phyloP scores from a whole-genome alignment of 2,329 filamentous ascomycete genomes.

The Aphanocladium album region DNA sequence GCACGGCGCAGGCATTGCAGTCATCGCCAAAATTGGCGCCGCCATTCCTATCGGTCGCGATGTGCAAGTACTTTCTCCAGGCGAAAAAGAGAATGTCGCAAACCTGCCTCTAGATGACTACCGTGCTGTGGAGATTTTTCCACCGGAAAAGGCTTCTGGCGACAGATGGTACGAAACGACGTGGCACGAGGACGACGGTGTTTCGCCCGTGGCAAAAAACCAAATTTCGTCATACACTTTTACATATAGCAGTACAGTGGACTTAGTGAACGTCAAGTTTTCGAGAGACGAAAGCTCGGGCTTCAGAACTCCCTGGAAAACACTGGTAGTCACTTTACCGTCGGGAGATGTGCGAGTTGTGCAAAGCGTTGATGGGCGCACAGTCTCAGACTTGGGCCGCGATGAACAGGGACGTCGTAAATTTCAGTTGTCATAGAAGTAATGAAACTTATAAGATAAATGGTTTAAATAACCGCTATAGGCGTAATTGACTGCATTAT shows the following conservation, averaged over 20 bases:
- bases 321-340: slow-evolving; percentile 27
- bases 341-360: slow-evolving; percentile 25
- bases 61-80: slow-evolving; percentile 31
- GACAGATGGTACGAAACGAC: slow-evolving; percentile 24
- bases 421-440: slow-evolving; percentile 15
- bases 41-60: slow-evolving; percentile 35
- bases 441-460: no score
- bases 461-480: no score
- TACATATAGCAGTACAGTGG: slow-evolving; percentile 19
- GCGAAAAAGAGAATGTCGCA: slow-evolving; percentile 33
- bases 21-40: slow-evolving; percentile 35
- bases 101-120: slow-evolving; percentile 36
- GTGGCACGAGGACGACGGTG: slow-evolving; percentile 37
- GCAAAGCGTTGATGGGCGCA: slow-evolving; percentile 7
- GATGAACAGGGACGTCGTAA: slow-evolving; percentile 20
- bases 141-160: slow-evolving; percentile 21
- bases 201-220: slow-evolving; percentile 26
- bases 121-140: slow-evolving; percentile 39
- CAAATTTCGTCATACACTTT: slow-evolving; percentile 29
- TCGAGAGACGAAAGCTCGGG: slow-evolving; percentile 26
- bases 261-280: slow-evolving; percentile 24
- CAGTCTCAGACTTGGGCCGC: slow-evolving; percentile 14
- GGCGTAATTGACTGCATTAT: neutral
- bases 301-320: slow-evolving; percentile 31
- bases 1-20: slow-evolving; percentile 36